Base-by-base conservation (phyloP, 2,329 filamentous ascomycete genomes). In the Endoconidiophora polonica region DNA sequence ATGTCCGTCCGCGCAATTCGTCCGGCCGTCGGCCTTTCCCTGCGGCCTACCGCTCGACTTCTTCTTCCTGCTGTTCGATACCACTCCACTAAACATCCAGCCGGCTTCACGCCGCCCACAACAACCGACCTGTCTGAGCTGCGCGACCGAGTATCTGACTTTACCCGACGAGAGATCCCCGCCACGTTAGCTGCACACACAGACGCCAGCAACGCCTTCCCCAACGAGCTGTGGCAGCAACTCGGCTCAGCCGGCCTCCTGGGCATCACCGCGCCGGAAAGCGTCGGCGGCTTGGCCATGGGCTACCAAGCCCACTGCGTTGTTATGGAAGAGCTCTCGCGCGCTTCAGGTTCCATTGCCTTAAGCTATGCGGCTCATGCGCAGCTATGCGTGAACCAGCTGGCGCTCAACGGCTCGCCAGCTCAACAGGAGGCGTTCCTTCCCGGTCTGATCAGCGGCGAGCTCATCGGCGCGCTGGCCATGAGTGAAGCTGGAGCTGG, bases 251-350 rank as follows among this genome's bases (percentile, higher is more conserved):
- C 91, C 33, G 91, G 84, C 5, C 83, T 96, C 58, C 74, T 96
- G 24, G 91, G 91, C 53, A 85, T 95, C 59, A 96, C 91, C 6
- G 91, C 86, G 16, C 86, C 94, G 59, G 87, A 94, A 66, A 82
- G 86, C 50, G 86, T 91, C 48, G 91, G 91, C 37, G 91, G 90
- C 2, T 66, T 96, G 43, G 85, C 73, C 1, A 82, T 96, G 79
- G 91, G 91, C 9, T 98, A 96, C 65, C 90, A 96, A 68, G 90
- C 91, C 42, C 91, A 98, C 67, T 94, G 86, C 61, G 71, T 94
- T 5, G 86, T 95, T 43, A 83, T 96, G 78, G 91, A 98, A 66
- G 91, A 96, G 70, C 72, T 98, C 40, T 91, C 83, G 51, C 76
- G 90, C 52, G 90, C 90, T 2, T 90, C 83, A 48, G 88, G 69